phyloP scores from a whole-genome alignment of 2,329 filamentous ascomycete species.

The Aquanectria penicillioides region DNA sequence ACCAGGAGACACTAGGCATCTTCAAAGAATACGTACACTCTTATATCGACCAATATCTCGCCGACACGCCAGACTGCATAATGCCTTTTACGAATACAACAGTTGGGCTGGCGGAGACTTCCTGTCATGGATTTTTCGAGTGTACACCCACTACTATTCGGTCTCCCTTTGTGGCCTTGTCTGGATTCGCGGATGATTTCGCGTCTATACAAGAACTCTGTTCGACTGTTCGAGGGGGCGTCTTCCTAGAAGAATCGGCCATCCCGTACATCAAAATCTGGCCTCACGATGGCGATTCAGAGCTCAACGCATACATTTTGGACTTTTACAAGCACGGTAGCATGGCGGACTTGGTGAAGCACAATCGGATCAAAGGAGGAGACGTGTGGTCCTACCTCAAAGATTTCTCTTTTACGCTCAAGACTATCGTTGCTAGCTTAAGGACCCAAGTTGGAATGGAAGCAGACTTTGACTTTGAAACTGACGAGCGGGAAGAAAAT shows the following conservation, averaged over 20 bases:
- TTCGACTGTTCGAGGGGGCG: slow-evolving; percentile 68
- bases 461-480: slow-evolving; percentile 41
- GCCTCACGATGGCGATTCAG: slow-evolving; percentile 59
- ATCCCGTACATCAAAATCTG: slow-evolving; percentile 75
- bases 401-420: slow-evolving; percentile 65
- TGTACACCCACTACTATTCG: slow-evolving; percentile 56
- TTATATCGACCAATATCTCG: slow-evolving; percentile 72
- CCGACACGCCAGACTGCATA: slow-evolving; percentile 57
- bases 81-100: slow-evolving; percentile 68
- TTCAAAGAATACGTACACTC: slow-evolving; percentile 76
- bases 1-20: slow-evolving; percentile 70
- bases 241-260: slow-evolving; percentile 79
- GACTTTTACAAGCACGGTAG: slow-evolving; percentile 83
- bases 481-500: slow-evolving; percentile 45
- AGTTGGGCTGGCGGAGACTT: slow-evolving; percentile 47
- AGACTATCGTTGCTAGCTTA: slow-evolving; percentile 76
- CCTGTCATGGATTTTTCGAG: background rate
- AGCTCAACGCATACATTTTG: slow-evolving; percentile 74
- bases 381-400: slow-evolving; percentile 81
- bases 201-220: slow-evolving; percentile 74
- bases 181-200: slow-evolving; percentile 73
- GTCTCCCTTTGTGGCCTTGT: slow-evolving; percentile 78
- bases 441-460: slow-evolving; percentile 58
- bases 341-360: slow-evolving; percentile 65
- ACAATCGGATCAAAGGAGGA: slow-evolving; percentile 72